Evolutionary conservation across 2,329 filamentous ascomycete species (phyloP).

Genomic region (Metarhizium sp.): DNA sequence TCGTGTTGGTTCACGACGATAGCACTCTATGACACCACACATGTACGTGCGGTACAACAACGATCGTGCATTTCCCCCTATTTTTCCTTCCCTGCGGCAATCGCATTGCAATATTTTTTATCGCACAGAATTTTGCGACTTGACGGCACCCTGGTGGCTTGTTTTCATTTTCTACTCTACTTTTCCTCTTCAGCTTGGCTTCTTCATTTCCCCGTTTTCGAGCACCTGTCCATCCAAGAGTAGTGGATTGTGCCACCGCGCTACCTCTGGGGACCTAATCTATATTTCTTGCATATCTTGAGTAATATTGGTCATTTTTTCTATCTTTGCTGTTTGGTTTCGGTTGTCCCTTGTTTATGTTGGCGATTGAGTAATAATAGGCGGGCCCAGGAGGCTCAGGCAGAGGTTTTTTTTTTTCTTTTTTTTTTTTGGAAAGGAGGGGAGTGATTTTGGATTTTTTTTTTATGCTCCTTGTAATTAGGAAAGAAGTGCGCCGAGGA

Average conservation of each 20-base stretch:
- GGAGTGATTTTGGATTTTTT: slow-evolving; percentile 6
- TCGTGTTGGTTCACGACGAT: neutral
- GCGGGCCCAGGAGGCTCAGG: slow-evolving; percentile 24
- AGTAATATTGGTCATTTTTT: slow-evolving; percentile 14
- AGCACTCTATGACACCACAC: slow-evolving; percentile 40
- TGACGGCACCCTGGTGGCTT: slow-evolving; percentile 7
- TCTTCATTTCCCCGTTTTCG: slow-evolving; percentile 17
- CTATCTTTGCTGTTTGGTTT: slow-evolving; percentile 11
- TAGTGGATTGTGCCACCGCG: slow-evolving; percentile 13
- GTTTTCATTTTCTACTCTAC: slow-evolving; percentile 16
- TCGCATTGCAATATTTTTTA: neutral
- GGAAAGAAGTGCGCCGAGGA: neutral
- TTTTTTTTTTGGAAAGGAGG: neutral
- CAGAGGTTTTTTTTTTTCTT: slow-evolving; percentile 1
- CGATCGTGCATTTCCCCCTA: slow-evolving; percentile 36
- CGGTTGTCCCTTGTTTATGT: slow-evolving; percentile 10
- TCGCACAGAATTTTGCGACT: neutral
- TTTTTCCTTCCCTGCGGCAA: slow-evolving; percentile 12
- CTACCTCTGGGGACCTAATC: slow-evolving; percentile 18
- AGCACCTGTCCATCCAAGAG: slow-evolving; percentile 1
- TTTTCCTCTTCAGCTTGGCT: slow-evolving; percentile 20
- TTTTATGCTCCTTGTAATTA: slow-evolving; percentile 4
- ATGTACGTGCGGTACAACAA: slow-evolving; percentile 55
- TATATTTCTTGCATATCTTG: slow-evolving; percentile 17
- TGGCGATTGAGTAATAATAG: slow-evolving; percentile 7